Base-by-base conservation (phyloP, 1,139 yeast species). In the Saccharomycopsis hybrid region DNA sequence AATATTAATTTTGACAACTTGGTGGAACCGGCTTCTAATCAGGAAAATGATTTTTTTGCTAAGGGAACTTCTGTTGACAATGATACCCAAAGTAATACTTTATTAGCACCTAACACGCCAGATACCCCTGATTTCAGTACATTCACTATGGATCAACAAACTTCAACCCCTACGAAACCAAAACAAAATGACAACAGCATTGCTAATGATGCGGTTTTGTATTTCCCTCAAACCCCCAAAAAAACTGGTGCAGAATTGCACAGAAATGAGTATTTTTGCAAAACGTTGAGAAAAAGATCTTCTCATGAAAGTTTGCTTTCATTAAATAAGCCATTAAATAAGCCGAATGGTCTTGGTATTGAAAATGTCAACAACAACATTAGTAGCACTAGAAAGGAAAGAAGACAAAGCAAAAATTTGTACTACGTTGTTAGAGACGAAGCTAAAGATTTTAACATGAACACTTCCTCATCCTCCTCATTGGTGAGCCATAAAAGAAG, bases 361-460 rank as follows among this genome's bases (percentile, higher is more conserved):
- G 5, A 5, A 5, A 8, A 24, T 8, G 7, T 27, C n/a, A 8
- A 7, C 35, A 27, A 27, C 25, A 28, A 25, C n/a, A 25, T 11
- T 27, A 18, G 18, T 18, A 18, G 18, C 18, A 18, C 18, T 18
- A 18, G 18, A 18, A 31, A 35, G 5, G 31, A 24, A 25, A 13
- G 29, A 18, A 45, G 43, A 36, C 31, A 29, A 9, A 47, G 50
- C 37, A 42, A 43, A 32, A 25, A 30, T n/a, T 39, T 30, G 31
- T 47, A 41, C 39, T 47, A 47, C 24, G 18, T 47, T 5, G 43
- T 40, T 3, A 31, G 37, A 5, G 50, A 47, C 25, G 50, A 47
- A 33, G 35, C 36, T 11, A 39, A 43, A n/a, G 43, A 42, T 18
- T 47, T 43, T 25, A 39, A 41, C 32, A 31, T 43, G 29, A n/a